phyloP scores from a whole-genome alignment of 2,329 filamentous ascomycete species.

The Cryphonectria radicalis region DNA sequence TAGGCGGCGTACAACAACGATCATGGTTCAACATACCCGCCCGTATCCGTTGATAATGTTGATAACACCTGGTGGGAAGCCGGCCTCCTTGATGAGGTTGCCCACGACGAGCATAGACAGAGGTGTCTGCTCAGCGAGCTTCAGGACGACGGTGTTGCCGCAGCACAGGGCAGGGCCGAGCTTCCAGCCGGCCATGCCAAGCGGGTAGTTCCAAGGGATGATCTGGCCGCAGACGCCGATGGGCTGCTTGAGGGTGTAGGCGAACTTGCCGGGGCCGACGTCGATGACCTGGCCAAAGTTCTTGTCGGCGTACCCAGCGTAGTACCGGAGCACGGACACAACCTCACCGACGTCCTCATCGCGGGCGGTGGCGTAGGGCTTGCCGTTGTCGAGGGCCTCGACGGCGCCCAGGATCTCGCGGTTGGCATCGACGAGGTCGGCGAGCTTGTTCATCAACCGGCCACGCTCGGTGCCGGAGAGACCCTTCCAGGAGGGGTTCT shows the following conservation, averaged over 20 bases:
- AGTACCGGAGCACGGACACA: slow-evolving; percentile 66
- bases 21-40: slow-evolving; percentile 35
- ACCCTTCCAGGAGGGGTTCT: slow-evolving; percentile 67
- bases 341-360: slow-evolving; percentile 62
- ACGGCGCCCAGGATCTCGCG: slow-evolving; percentile 52
- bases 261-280: slow-evolving; percentile 70
- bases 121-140: slow-evolving; percentile 68
- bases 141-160: slow-evolving; percentile 67
- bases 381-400: slow-evolving; percentile 83
- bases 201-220: slow-evolving; percentile 82
- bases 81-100: slow-evolving; percentile 70
- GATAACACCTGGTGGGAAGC: slow-evolving; percentile 75
- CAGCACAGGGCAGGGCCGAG: slow-evolving; percentile 71
- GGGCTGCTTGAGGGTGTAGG: slow-evolving; percentile 77
- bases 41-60: slow-evolving; percentile 74
- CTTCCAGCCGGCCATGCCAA: slow-evolving; percentile 78
- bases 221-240: slow-evolving; percentile 78
- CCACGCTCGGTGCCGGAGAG: slow-evolving; percentile 71
- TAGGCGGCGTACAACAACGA: no score
- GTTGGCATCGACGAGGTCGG: slow-evolving; percentile 70
- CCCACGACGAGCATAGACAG: slow-evolving; percentile 66
- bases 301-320: slow-evolving; percentile 81
- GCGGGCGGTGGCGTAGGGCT: slow-evolving; percentile 70
- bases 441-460: slow-evolving; percentile 70
- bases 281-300: slow-evolving; percentile 79